A percentile compares a stretch with the other conserved stretches of the same genome.
Evolutionary conservation across 495 filamentous ascomycete species (phyloP).

Genomic region (Tuber melanosporum): DNA sequence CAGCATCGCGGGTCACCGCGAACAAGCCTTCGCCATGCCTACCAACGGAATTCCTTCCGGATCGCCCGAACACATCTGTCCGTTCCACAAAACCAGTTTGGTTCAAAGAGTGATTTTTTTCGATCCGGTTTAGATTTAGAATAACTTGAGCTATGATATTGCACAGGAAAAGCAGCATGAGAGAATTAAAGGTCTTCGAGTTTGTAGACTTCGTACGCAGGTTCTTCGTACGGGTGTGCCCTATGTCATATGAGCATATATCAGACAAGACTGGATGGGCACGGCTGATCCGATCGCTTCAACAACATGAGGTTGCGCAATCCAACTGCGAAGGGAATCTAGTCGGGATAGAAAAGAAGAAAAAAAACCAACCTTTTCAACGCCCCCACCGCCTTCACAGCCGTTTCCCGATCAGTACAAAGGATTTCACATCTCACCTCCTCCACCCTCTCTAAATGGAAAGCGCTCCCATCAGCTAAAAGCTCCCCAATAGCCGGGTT

Average conservation of each 20-base stretch:
- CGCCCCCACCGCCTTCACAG: slow-evolving; percentile 49
- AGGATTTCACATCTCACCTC: slow-evolving; percentile 54
- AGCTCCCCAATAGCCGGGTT: slow-evolving; percentile 55
- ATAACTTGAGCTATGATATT: background rate
- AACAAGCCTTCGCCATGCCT: background rate
- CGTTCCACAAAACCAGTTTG: background rate
- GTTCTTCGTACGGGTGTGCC: slow-evolving; percentile 73
- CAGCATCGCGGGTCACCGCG: background rate
- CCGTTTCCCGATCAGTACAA: slow-evolving; percentile 47
- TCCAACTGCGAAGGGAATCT: background rate
- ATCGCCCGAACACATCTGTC: background rate
- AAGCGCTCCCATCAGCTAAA: slow-evolving; percentile 38
- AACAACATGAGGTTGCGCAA: background rate
- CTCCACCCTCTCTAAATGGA: slow-evolving; percentile 47
- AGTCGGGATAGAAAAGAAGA: slow-evolving; percentile 5
- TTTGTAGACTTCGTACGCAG: slow-evolving; percentile 66
- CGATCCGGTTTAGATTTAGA: background rate
- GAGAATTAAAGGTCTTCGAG: slow-evolving; percentile 51
- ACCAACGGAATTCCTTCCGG: background rate
- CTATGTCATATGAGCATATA: slow-evolving; percentile 40
- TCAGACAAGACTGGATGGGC: background rate
- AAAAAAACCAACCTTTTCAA: slow-evolving; percentile 54
- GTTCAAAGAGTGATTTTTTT: background rate
- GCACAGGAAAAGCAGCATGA: background rate
- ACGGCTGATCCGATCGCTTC: background rate